Base-by-base conservation (phyloP, 2,329 filamentous ascomycete species). In the Colletotrichum brevisporum region DNA sequence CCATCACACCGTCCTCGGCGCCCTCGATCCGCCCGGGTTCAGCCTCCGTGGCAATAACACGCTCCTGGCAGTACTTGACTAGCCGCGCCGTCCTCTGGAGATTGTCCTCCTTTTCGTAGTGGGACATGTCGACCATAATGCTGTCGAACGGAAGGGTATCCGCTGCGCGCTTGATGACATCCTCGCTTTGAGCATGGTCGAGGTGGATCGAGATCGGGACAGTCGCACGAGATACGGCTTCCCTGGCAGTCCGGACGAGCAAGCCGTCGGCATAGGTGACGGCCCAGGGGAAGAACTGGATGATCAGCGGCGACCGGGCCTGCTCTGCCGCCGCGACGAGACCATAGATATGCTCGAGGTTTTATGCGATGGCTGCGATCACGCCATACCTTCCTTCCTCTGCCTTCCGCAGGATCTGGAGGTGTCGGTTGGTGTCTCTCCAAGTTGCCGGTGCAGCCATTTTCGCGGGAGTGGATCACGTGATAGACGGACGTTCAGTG, bases 41-140 rank as follows among this genome's bases (percentile, higher is more conserved):
- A 0, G 90, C 91, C 76, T 93, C 91, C 0, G 90, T 91, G 1
- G 89, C 86, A 58, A 92, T 92, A 0, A 89, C 89, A 21, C 86
- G 82, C 69, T 80, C 86, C 74, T 91, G 87, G 73, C 90, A 91
- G 73, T 90, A 89, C 16, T 78, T 79, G 2, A 89, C 89, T 63
- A 92, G 78, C 65, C 91, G 87, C 57, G 82, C 83, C 26, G 90
- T 93, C 75, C 86, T 83, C 1, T 83, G 81, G 43, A 94, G 81
- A 75, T 93, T 94, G 81, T 93, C 90, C 58, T 86, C 89, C 73
- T 89, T 90, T 73, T 92, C 90, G 75, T 91, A 89, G 76, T 93
- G 91, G 65, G 85, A 89, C 91, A 94, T 94, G 77, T 94, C 91
- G 0, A 93, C 88, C 91, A 94, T 93, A 76, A 94, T 92, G 63